These are phyloP conservation scores for Betula pendula DNA, from an alignment of 306 rosid genomes.

Conservation along the genomic window DNA sequence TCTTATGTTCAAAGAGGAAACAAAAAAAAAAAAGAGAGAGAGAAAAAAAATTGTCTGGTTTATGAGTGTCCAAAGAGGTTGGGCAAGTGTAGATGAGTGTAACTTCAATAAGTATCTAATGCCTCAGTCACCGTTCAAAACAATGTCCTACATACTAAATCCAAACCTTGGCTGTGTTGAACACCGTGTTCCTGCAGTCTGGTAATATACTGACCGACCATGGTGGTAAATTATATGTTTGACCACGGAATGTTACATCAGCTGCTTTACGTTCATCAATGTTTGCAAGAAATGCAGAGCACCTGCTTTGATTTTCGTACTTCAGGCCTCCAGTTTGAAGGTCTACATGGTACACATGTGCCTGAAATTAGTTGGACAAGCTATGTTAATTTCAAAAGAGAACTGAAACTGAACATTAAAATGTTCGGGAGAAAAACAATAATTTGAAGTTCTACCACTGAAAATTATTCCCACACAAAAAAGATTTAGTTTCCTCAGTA, in stretches of 20 bases:
- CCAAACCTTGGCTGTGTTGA: conserved; percentile 92
- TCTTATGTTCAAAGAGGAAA: background rate
- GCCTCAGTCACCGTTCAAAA: conserved; percentile 5
- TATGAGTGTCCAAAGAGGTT: background rate
- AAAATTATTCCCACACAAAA: background rate
- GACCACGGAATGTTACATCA: conserved; percentile 71
- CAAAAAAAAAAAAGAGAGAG: background rate
- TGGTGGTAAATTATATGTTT: conserved; percentile 75
- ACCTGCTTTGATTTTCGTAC: conserved; percentile 41
- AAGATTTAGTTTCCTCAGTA: background rate
- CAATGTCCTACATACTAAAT: conserved; percentile 17
- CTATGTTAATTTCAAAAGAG: conserved; percentile 1
- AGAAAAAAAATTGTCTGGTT: background rate
- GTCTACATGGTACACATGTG: conserved; percentile 58
- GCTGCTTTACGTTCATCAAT: conserved; percentile 70
- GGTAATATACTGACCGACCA: conserved; percentile 98
- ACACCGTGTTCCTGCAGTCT: conserved; percentile 75
- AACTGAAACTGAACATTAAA: conserved; percentile 5
- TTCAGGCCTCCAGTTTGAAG: conserved; percentile 36
- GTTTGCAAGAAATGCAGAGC: conserved; percentile 94
- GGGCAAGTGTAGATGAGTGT: conserved; percentile 6
- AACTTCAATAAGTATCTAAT: conserved; percentile 19
- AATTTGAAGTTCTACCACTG: background rate
- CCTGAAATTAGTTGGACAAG: conserved; percentile 52
- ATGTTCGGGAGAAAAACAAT: background rate